These are phyloP conservation scores for Scheffersomyces illinoinensis DNA, from an alignment of 1,139 yeast genomes.

Conservation along the genomic window DNA sequence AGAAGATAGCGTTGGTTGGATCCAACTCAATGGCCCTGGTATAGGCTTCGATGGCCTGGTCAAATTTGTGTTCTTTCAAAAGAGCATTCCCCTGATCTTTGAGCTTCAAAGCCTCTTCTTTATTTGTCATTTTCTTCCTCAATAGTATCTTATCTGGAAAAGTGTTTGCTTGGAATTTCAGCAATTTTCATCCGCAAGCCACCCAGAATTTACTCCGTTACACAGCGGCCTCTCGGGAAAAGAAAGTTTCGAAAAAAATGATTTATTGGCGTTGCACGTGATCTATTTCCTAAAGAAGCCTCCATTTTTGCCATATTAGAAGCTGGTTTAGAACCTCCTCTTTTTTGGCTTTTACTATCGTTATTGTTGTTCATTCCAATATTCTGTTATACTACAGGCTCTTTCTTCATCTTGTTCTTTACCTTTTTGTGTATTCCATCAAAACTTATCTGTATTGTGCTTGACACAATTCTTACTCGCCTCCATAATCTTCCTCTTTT, in stretches of 20 bases:
- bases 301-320: neutral
- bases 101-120: constrained; percentile 46
- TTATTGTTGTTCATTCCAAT: neutral
- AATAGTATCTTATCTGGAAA: neutral
- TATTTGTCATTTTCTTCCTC: constrained; percentile 8
- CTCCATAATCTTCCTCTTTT: no score
- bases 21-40: constrained; percentile 74
- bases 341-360: neutral
- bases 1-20: constrained; percentile 77
- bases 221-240: neutral
- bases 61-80: constrained; percentile 62
- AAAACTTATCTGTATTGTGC: no score
- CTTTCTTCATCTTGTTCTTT: no score
- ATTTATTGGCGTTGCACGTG: neutral
- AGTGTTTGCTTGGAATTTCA: neutral
- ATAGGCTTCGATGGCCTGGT: constrained; percentile 69
- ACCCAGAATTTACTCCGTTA: neutral
- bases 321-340: no score
- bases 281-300: neutral
- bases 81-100: constrained; percentile 78
- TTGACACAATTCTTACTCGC: no score
- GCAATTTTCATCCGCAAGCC: neutral
- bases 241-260: neutral
- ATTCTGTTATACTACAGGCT: no score
- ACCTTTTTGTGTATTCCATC: no score